phyloP scores from a whole-genome alignment of 441 rosid genomes.

The Flueggea neowawraea region DNA sequence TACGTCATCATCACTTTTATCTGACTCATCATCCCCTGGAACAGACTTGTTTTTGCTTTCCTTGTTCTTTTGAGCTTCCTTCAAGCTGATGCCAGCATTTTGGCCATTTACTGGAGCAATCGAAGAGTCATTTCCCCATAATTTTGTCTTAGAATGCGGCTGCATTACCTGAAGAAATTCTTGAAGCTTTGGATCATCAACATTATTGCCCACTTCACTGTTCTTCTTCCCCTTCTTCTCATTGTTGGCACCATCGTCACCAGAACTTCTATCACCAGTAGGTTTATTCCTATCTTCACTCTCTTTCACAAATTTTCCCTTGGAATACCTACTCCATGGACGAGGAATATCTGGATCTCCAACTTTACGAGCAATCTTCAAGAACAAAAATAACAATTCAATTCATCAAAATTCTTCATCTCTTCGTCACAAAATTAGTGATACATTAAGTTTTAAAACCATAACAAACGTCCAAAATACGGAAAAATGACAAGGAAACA shows the following conservation, averaged over 20 bases:
- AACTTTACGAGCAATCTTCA: slow-evolving; percentile 64
- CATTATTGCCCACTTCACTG: slow-evolving; percentile 25
- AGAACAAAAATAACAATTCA: slow-evolving; percentile 1
- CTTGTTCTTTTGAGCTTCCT: slow-evolving; percentile 27
- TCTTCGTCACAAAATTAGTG: neutral
- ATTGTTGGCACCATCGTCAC: slow-evolving; percentile 17
- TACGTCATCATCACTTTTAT: slow-evolving; percentile 25
- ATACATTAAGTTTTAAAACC: neutral
- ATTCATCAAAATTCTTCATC: neutral
- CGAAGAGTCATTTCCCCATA: slow-evolving; percentile 76
- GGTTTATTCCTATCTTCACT: slow-evolving; percentile 20
- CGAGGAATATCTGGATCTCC: slow-evolving; percentile 70
- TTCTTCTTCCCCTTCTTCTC: slow-evolving; percentile 28
- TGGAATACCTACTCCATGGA: slow-evolving; percentile 85
- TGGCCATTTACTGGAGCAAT: slow-evolving; percentile 28
- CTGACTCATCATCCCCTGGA: slow-evolving; percentile 15
- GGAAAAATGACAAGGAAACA: neutral
- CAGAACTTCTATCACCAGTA: slow-evolving; percentile 16
- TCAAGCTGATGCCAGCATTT: slow-evolving; percentile 19
- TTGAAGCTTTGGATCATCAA: slow-evolving; percentile 45
- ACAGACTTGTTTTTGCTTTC: slow-evolving; percentile 22
- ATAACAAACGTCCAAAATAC: no score
- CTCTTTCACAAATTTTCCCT: slow-evolving; percentile 38
- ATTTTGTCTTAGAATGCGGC: slow-evolving; percentile 63
- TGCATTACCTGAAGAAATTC: slow-evolving; percentile 92